These are phyloP conservation scores for Polychaeton citri DNA, from an alignment of 2,329 filamentous ascomycete genomes.

Conservation along the genomic window DNA sequence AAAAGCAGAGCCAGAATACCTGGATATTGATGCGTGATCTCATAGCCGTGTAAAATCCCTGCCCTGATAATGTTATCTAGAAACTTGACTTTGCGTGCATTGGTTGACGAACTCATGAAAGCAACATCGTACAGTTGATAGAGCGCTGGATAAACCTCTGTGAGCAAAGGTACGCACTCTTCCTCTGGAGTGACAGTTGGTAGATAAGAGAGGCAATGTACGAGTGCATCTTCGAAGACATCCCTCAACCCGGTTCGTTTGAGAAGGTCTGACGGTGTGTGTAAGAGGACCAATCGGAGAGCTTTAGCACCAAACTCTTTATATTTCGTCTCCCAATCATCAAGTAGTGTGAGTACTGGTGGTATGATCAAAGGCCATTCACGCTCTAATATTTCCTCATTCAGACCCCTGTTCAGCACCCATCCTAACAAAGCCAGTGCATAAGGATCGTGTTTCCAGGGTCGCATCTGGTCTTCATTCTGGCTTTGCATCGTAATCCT, in stretches of 20 bases:
- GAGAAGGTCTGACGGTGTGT: constrained; percentile 42
- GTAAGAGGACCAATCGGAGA: constrained; percentile 41
- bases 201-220: constrained; percentile 61
- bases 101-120: constrained; percentile 9
- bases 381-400: constrained; percentile 37
- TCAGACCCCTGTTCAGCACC: constrained; percentile 38
- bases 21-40: constrained; percentile 47
- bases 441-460: constrained; percentile 47
- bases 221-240: constrained; percentile 56
- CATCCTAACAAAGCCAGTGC: constrained; percentile 48
- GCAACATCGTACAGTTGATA: constrained; percentile 40
- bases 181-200: constrained; percentile 62
- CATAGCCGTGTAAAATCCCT: constrained; percentile 31
- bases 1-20: constrained; percentile 45
- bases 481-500: constrained; percentile 17
- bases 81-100: constrained; percentile 10
- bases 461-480: constrained; percentile 33
- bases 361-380: constrained; percentile 60
- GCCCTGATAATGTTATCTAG: constrained; percentile 33
- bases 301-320: constrained; percentile 45
- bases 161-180: constrained; percentile 54
- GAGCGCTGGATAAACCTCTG: constrained; percentile 53
- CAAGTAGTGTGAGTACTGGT: constrained; percentile 53
- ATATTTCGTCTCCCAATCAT: constrained; percentile 44
- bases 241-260: constrained; percentile 49